Evolutionary conservation across 2,329 filamentous ascomycete genomes (phyloP), one percentile per base, ranked within the genome.

Genomic region (Sporothrix protearum): DNA sequence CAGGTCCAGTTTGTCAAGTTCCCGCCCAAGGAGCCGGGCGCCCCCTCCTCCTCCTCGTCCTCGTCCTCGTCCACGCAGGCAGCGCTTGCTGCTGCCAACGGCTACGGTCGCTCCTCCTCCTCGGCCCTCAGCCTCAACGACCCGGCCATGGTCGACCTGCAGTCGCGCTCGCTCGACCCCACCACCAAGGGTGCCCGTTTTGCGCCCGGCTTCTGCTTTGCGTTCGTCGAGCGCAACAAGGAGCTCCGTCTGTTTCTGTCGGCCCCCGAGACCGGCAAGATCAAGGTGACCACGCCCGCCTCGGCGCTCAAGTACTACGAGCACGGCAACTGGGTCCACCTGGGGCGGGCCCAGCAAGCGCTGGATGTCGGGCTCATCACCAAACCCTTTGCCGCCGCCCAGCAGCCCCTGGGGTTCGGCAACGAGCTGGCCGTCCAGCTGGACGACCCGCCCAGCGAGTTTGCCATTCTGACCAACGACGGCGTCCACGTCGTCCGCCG

Each of bases 361-460:
- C 90, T 97, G 78, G 93, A 92, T 75, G 88, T 97, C 71, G 93
- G 94, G 1, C 81, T 94, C 14, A 88, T 93, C 36, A 92, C 91
- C 0, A 86, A 87, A 66, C 88, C 92, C 0, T 95, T 94, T 76
- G 86, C 89, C 19, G 91, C 92, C 10, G 86, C 89, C 0, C 82
- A 82, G 12, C 87, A 88, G 33, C 92, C 92, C 0, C 79, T 89
- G 28, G 95, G 94, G 0, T 98, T 97, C 77, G 94, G 95, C 12
- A 99, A 99, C 76, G 96, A 99, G 81, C 84, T 98, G 71, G 93
- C 96, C 1, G 91, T 97, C n/a, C 96, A 99, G 76, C 99, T 96
- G 76, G 96, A 99, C 77, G 86, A 92, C 73, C 85, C 89, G 0
- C 87, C 91, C 0, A 89, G 91, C 68, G 95, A 99, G 78, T 89